phyloP scores from a whole-genome alignment of 208 protist genomes.

The Acanthamoeba divionensis region DNA sequence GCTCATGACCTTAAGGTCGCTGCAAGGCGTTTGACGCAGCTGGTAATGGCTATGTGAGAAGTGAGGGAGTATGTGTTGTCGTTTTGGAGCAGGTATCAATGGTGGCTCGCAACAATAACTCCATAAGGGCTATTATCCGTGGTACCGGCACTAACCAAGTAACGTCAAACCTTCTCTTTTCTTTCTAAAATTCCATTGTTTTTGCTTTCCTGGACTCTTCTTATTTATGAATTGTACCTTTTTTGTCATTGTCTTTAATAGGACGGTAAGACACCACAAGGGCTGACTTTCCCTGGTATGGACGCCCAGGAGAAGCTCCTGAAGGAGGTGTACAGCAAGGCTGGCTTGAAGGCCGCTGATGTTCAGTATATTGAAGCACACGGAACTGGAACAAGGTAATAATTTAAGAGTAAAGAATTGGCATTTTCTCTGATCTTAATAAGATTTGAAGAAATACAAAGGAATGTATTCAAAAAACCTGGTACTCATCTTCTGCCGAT shows the following conservation, averaged over 20 bases:
- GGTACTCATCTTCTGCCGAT: too few species aligned
- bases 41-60: conserved; percentile 83
- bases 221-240: too few species aligned
- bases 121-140: conserved; percentile 66
- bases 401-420: too few species aligned
- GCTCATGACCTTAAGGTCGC: too few species aligned
- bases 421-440: too few species aligned
- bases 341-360: conserved; percentile 6
- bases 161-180: not conserved
- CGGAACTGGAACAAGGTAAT: conserved; percentile 80
- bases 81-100: conserved; percentile 66
- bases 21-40: conserved; percentile 78
- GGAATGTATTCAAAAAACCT: too few species aligned
- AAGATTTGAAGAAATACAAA: too few species aligned
- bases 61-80: conserved; percentile 79
- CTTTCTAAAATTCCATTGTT: too few species aligned
- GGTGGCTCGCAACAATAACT: conserved; percentile 7
- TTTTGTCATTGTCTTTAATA: too few species aligned
- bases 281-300: conserved; percentile 74
- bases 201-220: too few species aligned
- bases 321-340: not conserved
- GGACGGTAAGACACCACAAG: too few species aligned
- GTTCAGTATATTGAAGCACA: conserved; percentile 77
- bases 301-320: conserved; percentile 66
- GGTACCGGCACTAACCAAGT: conserved; percentile 58